phyloP scores from a whole-genome alignment of 352 stramenopile species.

The Blastocystis sp. region DNA sequence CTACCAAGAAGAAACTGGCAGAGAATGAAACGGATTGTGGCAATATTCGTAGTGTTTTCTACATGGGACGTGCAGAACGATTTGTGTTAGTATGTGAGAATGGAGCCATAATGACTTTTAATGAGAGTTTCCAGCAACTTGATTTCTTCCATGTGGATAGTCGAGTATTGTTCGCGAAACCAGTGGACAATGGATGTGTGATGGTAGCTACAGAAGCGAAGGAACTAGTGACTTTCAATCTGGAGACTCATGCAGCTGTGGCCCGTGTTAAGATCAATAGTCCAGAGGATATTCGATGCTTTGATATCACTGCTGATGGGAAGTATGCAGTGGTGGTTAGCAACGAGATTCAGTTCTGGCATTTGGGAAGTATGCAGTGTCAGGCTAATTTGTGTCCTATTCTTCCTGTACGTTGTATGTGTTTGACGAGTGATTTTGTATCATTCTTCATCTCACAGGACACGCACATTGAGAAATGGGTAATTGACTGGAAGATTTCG shows the following conservation, averaged over 20 bases:
- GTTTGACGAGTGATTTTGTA: constrained; percentile 42
- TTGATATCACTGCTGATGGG: constrained; percentile 39
- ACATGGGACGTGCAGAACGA: background rate
- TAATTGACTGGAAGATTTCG: constrained; percentile 56
- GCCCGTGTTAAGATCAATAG: background rate
- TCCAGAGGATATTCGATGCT: constrained; percentile 33
- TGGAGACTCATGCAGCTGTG: background rate
- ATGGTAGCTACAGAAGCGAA: constrained; percentile 50
- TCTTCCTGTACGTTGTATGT: constrained; percentile 36
- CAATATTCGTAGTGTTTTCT: constrained; percentile 42
- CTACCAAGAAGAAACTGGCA: constrained; percentile 10
- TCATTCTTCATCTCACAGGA: constrained; percentile 66
- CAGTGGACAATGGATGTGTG: background rate
- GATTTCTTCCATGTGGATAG: constrained; percentile 17
- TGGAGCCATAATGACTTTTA: constrained; percentile 15
- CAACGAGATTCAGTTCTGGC: constrained; percentile 60
- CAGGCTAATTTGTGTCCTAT: constrained; percentile 44
- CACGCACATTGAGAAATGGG: constrained; percentile 66
- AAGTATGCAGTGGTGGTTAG: constrained; percentile 54
- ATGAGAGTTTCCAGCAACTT: constrained; percentile 44
- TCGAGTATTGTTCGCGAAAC: background rate
- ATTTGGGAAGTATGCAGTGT: background rate
- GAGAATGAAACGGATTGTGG: constrained; percentile 53
- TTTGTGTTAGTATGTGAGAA: constrained; percentile 54
- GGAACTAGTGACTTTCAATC: constrained; percentile 24